phyloP scores from a whole-genome alignment of 371 early-diverging fungal species.

The Capillidium rhysosporum region DNA sequence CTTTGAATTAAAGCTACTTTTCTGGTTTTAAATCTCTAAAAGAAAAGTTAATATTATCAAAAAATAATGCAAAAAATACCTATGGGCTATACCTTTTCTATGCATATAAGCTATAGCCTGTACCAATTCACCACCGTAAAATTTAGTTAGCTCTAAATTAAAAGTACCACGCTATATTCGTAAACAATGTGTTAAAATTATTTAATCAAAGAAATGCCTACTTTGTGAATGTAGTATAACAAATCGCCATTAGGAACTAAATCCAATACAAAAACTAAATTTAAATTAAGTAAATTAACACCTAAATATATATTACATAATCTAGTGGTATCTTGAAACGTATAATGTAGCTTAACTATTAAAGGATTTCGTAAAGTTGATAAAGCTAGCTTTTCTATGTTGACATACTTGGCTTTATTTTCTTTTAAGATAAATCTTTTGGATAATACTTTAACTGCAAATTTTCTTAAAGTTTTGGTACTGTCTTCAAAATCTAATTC shows the following conservation, averaged over 20 bases:
- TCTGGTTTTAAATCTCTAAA: constrained; percentile 73
- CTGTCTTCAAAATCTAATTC: constrained; percentile 16
- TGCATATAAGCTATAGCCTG: constrained; percentile 73
- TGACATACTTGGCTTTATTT: constrained; percentile 86
- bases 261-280: constrained; percentile 68
- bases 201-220: constrained; percentile 9
- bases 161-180: constrained; percentile 39
- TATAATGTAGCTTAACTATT: constrained; percentile 77
- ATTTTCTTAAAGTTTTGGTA: constrained; percentile 31
- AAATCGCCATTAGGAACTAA: constrained; percentile 80
- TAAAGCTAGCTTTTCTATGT: constrained; percentile 76
- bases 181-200: not conserved
- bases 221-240: constrained; percentile 47
- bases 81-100: constrained; percentile 54
- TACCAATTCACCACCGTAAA: constrained; percentile 80
- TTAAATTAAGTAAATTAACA: not conserved
- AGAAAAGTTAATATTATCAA: not conserved
- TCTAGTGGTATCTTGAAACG: constrained; percentile 77
- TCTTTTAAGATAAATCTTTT: constrained; percentile 83
- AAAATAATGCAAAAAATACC: constrained; percentile 13
- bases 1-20: constrained; percentile 27
- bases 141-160: constrained; percentile 38
- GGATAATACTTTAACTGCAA: constrained; percentile 86
- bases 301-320: constrained; percentile 30
- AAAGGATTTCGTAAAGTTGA: constrained; percentile 71